These are phyloP conservation scores for Paecilomyces dactylethromorphus DNA, from an alignment of 2,329 filamentous ascomycete genomes.

Conservation along the genomic window DNA sequence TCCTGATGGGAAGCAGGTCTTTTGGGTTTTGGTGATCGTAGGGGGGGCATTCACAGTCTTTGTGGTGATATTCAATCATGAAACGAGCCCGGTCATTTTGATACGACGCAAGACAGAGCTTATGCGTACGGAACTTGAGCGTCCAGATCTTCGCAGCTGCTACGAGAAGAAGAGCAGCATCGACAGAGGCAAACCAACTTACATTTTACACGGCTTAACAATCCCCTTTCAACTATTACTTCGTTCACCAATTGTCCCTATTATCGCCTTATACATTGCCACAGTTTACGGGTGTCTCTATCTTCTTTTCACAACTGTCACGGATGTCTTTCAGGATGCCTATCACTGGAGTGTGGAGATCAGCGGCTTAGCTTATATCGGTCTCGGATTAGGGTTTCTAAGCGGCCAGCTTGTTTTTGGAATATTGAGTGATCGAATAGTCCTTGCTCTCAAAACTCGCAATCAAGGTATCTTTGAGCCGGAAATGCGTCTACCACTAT, in stretches of 20 bases:
- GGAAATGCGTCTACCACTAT: conserved; percentile 15
- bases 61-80: too few relatives aligned
- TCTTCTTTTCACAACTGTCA: conserved; percentile 50
- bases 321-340: conserved; percentile 43
- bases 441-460: conserved; percentile 18
- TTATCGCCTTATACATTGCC: conserved; percentile 49
- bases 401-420: conserved; percentile 9
- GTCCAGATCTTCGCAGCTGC: too few relatives aligned
- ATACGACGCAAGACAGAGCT: too few relatives aligned
- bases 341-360: conserved; percentile 44
- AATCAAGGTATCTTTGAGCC: conserved; percentile 7
- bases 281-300: conserved; percentile 53
- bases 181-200: too few relatives aligned
- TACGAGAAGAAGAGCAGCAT: too few relatives aligned
- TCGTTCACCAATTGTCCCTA: conserved; percentile 46
- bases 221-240: conserved; percentile 42
- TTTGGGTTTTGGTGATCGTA: too few relatives aligned
- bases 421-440: conserved; percentile 7
- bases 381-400: conserved; percentile 39
- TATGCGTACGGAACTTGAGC: too few relatives aligned
- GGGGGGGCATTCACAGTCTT: too few relatives aligned
- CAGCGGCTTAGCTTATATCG: conserved; percentile 44
- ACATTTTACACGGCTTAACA: too few relatives aligned
- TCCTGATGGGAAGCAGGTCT: too few relatives aligned
- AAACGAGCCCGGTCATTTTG: too few relatives aligned